Evolutionary conservation across 169 alveolate species (phyloP).

Genomic region (Ichthyophthirius multifiliis): DNA sequence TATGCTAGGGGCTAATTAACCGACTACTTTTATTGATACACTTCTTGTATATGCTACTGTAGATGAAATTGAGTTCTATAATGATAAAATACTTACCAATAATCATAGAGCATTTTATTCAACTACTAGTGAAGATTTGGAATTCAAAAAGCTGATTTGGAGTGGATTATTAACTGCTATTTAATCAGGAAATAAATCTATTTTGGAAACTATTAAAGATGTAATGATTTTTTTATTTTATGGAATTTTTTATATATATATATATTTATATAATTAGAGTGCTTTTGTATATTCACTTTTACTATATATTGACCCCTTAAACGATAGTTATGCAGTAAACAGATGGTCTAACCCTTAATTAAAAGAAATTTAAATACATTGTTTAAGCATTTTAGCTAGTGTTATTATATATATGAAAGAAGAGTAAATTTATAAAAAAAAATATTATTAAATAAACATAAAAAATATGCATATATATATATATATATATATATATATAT

Average conservation of each 20-base stretch:
- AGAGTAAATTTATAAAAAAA: conserved; percentile 11
- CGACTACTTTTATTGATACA: conserved; percentile 62
- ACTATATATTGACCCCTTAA: conserved; percentile 72
- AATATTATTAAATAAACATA: not conserved
- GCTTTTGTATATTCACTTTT: conserved; percentile 63
- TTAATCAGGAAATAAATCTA: conserved; percentile 22
- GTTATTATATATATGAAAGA: conserved; percentile 37
- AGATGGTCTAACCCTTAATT: conserved; percentile 78
- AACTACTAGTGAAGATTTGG: conserved; percentile 81
- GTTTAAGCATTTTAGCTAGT: conserved; percentile 31
- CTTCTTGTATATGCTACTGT: conserved; percentile 70
- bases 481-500: not conserved
- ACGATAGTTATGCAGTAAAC: conserved; percentile 53
- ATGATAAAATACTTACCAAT: conserved; percentile 29
- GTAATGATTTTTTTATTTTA: not conserved
- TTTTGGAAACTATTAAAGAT: conserved; percentile 34
- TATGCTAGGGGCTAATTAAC: conserved; percentile 29
- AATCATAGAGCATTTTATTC: conserved; percentile 53
- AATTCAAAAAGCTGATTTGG: conserved; percentile 77
- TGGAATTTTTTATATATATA: not conserved
- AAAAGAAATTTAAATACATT: conserved; percentile 67
- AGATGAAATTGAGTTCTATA: conserved; percentile 61
- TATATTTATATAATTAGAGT: not conserved
- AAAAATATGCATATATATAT: not conserved
- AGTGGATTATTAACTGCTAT: conserved; percentile 61